Evolutionary conservation across 805 yeast species (phyloP), one percentile per base, ranked within the genome.

Genomic region (Wickerhamiella domercqiae): DNA sequence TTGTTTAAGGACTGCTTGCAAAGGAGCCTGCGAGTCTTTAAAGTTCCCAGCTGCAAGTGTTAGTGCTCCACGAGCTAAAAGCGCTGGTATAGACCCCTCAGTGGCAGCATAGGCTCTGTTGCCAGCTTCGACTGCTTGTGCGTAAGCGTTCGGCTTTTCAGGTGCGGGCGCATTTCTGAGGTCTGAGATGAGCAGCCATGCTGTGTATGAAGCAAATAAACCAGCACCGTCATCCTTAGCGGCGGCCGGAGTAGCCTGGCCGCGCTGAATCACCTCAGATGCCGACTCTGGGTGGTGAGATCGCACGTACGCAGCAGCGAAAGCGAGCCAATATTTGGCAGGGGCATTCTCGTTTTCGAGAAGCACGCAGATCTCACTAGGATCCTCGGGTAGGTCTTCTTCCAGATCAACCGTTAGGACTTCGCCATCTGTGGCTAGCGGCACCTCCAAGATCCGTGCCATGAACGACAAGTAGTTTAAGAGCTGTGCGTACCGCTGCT

Each of bases 381-480:
- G 81, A 55, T 87, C 94, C 17, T 81, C 94, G 3, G 94, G 93
- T 39, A 84, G 64, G 52, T 87, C 97, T 25, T 75, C 73, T 37
- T 70, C 70, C 42, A 79, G 67, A 51, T 84, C 87, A 47, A 90
- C 71, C 37, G 82, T 78, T 45, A 87, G 94, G 43, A 82, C 79
- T 59, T 84, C 94, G 49, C 78, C 80, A 40, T 76, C 75, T 39
- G 70, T 78, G 44, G 67, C 67, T 53, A 83, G 62, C 31, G 94
- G 95, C 51, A 87, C 78, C 55, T 74, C 79, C 47, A 73, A 51
- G 38, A 58, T 54, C 42, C 55, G 57, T 22, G 53, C 42, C 43
- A 43, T 33, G 7, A 7, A n/a, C n/a, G n/a, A n/a, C n/a, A n/a
- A n/a, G n/a, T n/a, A n/a, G n/a, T n/a, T n/a, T n/a, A n/a, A n/a